These are phyloP conservation scores for Populus nigra DNA, from an alignment of 345 rosid genomes.

Conservation along the genomic window DNA sequence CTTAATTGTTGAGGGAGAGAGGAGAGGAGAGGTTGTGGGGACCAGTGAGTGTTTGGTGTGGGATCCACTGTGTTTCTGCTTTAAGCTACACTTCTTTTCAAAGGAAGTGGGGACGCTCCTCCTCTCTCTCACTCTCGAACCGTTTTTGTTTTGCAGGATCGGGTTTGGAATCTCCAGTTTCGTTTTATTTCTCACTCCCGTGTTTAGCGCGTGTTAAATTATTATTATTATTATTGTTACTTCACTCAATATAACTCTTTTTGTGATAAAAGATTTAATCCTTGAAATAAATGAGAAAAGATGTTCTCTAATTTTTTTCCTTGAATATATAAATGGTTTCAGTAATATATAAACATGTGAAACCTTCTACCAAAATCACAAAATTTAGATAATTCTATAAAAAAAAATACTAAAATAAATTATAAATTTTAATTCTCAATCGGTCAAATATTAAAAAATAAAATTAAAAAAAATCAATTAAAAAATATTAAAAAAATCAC, in stretches of 20 bases:
- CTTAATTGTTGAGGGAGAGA: neutral
- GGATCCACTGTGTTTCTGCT: constrained; percentile 50
- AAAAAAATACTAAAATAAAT: too few relatives aligned
- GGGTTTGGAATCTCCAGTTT: constrained; percentile 6
- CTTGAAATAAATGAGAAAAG: too few relatives aligned
- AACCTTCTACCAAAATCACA: too few relatives aligned
- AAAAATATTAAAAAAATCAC: too few relatives aligned
- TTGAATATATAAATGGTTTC: too few relatives aligned
- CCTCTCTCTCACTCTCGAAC: neutral
- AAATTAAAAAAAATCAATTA: too few relatives aligned
- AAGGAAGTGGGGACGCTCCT: constrained; percentile 14
- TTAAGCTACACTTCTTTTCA: constrained; percentile 50
- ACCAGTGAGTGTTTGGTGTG: neutral
- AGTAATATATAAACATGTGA: too few relatives aligned
- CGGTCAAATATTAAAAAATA: too few relatives aligned
- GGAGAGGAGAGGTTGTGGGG: constrained; percentile 18
- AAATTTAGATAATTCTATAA: too few relatives aligned
- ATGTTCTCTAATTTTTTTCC: too few relatives aligned
- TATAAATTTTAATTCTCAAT: too few relatives aligned
- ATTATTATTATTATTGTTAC: neutral
- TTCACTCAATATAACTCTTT: neutral
- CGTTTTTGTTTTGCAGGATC: neutral
- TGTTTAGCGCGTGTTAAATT: neutral
- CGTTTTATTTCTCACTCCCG: neutral
- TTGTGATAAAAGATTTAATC: too few relatives aligned